phyloP scores from a whole-genome alignment of 371 early-diverging fungal genomes.

The Chytridiales sp. region DNA sequence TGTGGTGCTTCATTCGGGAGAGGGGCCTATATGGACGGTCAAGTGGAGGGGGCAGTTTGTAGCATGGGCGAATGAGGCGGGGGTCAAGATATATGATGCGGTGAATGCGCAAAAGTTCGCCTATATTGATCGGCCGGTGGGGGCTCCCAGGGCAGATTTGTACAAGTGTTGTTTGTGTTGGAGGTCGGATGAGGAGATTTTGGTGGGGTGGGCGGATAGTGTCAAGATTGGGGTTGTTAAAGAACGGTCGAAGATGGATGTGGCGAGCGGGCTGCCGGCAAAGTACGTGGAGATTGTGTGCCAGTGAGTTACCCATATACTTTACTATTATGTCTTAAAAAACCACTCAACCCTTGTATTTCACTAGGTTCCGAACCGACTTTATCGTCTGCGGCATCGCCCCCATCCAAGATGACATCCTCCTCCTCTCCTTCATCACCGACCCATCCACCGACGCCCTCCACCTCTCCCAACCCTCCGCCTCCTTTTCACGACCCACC shows the following conservation, averaged over 20 bases:
- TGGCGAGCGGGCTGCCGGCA: constrained; percentile 51
- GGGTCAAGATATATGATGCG: constrained; percentile 82
- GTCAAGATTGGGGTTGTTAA: constrained; percentile 81
- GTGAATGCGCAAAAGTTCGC: constrained; percentile 69
- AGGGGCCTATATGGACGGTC: constrained; percentile 84
- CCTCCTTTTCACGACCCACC: constrained; percentile 28
- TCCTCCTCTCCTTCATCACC: constrained; percentile 72
- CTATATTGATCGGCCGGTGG: constrained; percentile 76
- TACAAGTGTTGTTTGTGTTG: constrained; percentile 84
- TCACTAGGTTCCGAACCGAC: constrained; percentile 68
- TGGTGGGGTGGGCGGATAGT: constrained; percentile 92
- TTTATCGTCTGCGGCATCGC: constrained; percentile 88
- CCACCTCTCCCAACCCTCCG: too few species aligned
- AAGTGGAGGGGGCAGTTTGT: constrained; percentile 80
- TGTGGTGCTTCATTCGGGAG: constrained; percentile 74
- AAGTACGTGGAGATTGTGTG: constrained; percentile 76
- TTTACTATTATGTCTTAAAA: neutral
- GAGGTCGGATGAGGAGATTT: constrained; percentile 70
- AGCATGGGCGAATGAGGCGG: constrained; percentile 92
- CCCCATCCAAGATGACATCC: constrained; percentile 69
- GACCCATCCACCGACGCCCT: constrained; percentile 34
- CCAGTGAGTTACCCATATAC: constrained; percentile 46
- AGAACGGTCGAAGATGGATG: constrained; percentile 49
- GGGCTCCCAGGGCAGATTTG: constrained; percentile 82
- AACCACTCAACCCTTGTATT: constrained; percentile 16